Base-by-base conservation (phyloP, 805 yeast species). In the Grigorovia humatica region DNA sequence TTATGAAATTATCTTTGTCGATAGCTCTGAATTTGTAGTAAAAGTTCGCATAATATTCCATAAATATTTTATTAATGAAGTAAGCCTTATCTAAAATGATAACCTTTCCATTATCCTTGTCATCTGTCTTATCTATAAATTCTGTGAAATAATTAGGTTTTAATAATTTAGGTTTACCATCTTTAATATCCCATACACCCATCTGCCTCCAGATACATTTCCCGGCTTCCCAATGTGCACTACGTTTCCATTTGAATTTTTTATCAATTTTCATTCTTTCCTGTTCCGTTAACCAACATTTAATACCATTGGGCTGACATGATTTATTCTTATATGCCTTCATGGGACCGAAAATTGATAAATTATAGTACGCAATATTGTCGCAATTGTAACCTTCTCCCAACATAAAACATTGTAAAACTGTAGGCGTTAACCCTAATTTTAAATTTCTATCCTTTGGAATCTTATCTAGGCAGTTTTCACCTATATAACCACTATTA, bases 401-500 rank as follows among this genome's bases (percentile, higher is more conserved):
- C 20, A 89, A 68, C 46, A 78, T 73, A 70, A 91, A 72, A 2
- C 85, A 70, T 67, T 91, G 85, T 55, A 81, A 80, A 0, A 83
- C 82, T 0, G 95, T 84, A 0, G 99, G 98, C 0, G 89, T 80
- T 0, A 91, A 81, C 2, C 90, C 91, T 2, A 88, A 74, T 52
- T 84, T 77, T 48, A 91, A 74, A 51, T 82, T 82, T 60, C 85
- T 87, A 4, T 70, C 70, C 5, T 74, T 70, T 0, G 93, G 90
- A 19, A 82, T 63, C 1, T 57, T 58, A 9, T 71, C 71, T 32
- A 90, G 66, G 61, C 86, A 75, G 3, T 69, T 68, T 48, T 75
- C 74, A 0, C 93, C 95, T 44, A 84, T 74, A 49, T 82, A 75
- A 0, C 97, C 97, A 49, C 73, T 64, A 59, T 80, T 84, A 7